Conservation (phyloP, 2,329 filamentous ascomycete genomes). For the Zopfia rhizophila region DNA sequence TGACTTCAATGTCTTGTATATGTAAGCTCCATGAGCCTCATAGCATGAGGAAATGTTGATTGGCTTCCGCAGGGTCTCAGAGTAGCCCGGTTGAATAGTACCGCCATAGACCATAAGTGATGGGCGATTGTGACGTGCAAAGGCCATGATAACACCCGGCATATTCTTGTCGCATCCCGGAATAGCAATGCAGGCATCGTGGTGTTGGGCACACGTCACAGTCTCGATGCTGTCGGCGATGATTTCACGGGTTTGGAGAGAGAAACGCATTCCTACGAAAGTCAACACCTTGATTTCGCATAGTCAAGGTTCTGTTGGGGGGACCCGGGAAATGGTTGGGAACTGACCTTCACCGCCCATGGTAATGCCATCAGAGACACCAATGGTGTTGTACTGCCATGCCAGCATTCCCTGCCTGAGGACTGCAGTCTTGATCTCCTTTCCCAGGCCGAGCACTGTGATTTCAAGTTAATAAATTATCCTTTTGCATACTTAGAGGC, state of each 20-base stretch:
- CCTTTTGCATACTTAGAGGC: slow-evolving; percentile 1
- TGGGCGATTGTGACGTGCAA: slow-evolving; percentile 89
- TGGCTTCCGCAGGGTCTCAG: slow-evolving; percentile 75
- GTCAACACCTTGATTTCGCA: slow-evolving; percentile 12
- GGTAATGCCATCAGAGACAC: slow-evolving; percentile 90
- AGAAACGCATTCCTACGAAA: slow-evolving; percentile 85
- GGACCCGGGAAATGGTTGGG: slow-evolving; percentile 1
- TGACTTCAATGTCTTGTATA: slow-evolving; percentile 77
- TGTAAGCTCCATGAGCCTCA: slow-evolving; percentile 84
- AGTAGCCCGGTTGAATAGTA: slow-evolving; percentile 88
- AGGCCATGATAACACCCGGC: slow-evolving; percentile 91
- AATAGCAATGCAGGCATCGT: slow-evolving; percentile 93
- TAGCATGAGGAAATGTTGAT: slow-evolving; percentile 92
- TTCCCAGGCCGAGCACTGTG: slow-evolving; percentile 83
- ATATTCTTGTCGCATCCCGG: slow-evolving; percentile 98
- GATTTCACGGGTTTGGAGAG: slow-evolving; percentile 87
- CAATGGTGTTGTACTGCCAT: slow-evolving; percentile 94
- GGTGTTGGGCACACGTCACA: slow-evolving; percentile 88
- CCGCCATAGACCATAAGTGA: slow-evolving; percentile 97
- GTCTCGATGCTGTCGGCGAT: slow-evolving; percentile 96
- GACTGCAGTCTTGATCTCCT: slow-evolving; percentile 84
- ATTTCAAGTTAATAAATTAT: slow-evolving; percentile 6
- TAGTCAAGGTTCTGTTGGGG: background rate
- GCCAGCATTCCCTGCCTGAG: slow-evolving; percentile 86
- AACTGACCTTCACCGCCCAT: slow-evolving; percentile 86